Conservation (phyloP, 495 filamentous ascomycete genomes). For the Halenospora varia region DNA sequence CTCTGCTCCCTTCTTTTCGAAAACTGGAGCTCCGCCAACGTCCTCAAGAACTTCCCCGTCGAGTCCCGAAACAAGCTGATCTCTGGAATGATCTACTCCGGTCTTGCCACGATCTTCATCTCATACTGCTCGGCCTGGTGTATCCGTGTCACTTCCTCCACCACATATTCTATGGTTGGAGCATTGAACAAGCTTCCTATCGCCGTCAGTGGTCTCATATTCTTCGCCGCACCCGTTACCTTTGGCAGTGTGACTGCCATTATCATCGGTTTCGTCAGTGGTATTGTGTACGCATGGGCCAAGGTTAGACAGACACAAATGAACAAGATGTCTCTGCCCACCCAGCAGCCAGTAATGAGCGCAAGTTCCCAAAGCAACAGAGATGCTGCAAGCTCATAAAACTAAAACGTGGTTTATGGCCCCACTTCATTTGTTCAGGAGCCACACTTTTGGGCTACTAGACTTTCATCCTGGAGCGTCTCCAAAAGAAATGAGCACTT, state of each 20-base stretch:
- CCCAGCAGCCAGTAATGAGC: conserved; percentile 68
- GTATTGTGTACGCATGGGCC: conserved; percentile 86
- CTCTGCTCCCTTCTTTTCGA: conserved; percentile 79
- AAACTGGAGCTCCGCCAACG: conserved; percentile 85
- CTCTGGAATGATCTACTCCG: conserved; percentile 89
- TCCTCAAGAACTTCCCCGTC: conserved; percentile 81
- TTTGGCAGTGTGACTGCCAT: conserved; percentile 89
- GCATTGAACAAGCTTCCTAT: conserved; percentile 97
- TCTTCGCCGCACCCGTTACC: conserved; percentile 95
- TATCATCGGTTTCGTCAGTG: conserved; percentile 81
- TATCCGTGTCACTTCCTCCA: conserved; percentile 92
- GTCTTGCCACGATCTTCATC: conserved; percentile 92
- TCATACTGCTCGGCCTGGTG: conserved; percentile 99
- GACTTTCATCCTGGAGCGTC: background rate
- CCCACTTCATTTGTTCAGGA: background rate
- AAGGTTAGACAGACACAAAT: conserved; percentile 76
- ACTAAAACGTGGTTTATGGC: background rate
- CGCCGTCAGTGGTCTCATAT: conserved; percentile 83
- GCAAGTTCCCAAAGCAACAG: conserved; percentile 90
- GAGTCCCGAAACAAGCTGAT: conserved; percentile 70
- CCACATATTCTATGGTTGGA: conserved; percentile 98
- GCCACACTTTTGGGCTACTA: background rate
- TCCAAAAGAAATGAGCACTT: background rate
- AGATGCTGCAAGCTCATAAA: conserved; percentile 47
- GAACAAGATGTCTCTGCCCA: conserved; percentile 63